A percentile compares a stretch with the other conserved stretches of the same genome.
phyloP scores from a whole-genome alignment of 2,329 filamentous ascomycete genomes.

The Claviceps arundinis region DNA sequence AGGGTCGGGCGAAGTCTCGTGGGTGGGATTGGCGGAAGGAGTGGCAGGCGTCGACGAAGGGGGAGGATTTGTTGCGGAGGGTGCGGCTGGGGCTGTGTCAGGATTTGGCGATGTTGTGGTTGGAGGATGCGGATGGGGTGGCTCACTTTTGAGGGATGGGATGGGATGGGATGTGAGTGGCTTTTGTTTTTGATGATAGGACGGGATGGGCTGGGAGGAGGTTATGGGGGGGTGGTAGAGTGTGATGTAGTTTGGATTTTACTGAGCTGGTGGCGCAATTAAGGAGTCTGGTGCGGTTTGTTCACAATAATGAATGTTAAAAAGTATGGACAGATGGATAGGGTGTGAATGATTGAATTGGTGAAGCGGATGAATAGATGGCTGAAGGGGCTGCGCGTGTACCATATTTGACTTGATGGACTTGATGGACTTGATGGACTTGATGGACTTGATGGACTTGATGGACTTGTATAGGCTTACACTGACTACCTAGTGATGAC shows the following conservation, averaged over 20 bases:
- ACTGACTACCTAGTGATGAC: no score
- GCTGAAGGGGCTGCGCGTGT: no score
- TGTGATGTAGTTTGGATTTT: not conserved
- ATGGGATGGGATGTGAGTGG: not conserved
- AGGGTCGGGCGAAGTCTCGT: conserved; percentile 37
- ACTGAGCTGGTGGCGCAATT: not conserved
- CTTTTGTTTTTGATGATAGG: no score
- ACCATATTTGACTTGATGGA: no score
- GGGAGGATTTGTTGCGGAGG: conserved; percentile 56
- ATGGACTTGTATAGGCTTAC: no score
- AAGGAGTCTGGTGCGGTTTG: not conserved
- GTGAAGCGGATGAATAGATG: no score
- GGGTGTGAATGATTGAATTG: no score
- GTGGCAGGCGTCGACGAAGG: conserved; percentile 53
- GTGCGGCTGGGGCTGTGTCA: conserved; percentile 61
- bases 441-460: no score
- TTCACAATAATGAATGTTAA: not conserved
- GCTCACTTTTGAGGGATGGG: conserved; percentile 22
- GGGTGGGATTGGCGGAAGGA: conserved; percentile 71
- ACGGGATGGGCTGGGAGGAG: not conserved
- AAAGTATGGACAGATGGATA: no score
- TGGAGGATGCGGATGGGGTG: conserved; percentile 48
- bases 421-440: no score
- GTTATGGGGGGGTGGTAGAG: not conserved
- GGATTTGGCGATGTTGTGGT: conserved; percentile 59